Conservation (phyloP, 495 filamentous ascomycete genomes). For the Geopyxis carbonaria region DNA sequence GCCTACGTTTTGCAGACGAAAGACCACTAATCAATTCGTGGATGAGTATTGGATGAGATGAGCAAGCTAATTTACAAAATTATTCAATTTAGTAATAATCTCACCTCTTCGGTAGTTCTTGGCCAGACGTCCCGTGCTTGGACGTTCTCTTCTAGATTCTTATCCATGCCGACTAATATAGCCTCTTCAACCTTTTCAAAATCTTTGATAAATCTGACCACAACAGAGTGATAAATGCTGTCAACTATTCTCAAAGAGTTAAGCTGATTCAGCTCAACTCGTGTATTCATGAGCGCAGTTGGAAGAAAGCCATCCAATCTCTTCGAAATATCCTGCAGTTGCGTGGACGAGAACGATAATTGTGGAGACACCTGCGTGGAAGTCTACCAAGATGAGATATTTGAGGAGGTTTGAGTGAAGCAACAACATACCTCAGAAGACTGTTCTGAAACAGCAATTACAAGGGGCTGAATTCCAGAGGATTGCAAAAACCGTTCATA, state of each 20-base stretch:
- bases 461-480: conserved; percentile 56
- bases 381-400: conserved; percentile 1
- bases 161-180: conserved; percentile 34
- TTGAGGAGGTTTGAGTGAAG: background rate
- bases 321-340: conserved; percentile 36
- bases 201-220: conserved; percentile 70
- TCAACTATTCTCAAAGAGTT: conserved; percentile 51
- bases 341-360: background rate
- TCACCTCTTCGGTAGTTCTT: conserved; percentile 22
- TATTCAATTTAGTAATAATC: conserved; percentile 14
- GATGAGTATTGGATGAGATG: too few relatives aligned
- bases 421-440: background rate
- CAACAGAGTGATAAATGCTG: conserved; percentile 65
- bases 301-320: conserved; percentile 81
- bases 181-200: conserved; percentile 75
- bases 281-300: conserved; percentile 79
- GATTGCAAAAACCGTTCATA: conserved; percentile 50
- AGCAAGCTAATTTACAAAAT: too few relatives aligned
- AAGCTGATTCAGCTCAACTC: conserved; percentile 57
- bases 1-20: too few relatives aligned
- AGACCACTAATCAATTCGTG: too few relatives aligned
- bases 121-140: conserved; percentile 17
- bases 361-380: background rate
- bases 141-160: conserved; percentile 24
- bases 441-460: conserved; percentile 39